Conservation (phyloP, 2,329 filamentous ascomycete genomes). For the Colletotrichum sp. region DNA sequence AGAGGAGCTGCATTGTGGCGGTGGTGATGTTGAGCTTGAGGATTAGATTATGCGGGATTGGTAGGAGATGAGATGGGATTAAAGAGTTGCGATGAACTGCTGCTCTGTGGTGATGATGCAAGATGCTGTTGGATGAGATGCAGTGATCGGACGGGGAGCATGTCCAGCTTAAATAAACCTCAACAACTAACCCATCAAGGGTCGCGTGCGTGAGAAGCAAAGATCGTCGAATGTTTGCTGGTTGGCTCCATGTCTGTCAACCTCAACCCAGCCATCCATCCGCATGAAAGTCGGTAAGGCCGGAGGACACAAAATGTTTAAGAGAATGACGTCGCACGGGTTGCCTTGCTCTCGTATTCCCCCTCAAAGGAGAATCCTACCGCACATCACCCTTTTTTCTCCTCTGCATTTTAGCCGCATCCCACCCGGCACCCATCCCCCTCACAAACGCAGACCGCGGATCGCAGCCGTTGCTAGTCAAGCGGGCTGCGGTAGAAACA, state of each 20-base stretch:
- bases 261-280: background rate
- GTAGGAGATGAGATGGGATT: background rate
- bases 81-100: background rate
- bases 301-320: background rate
- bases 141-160: background rate
- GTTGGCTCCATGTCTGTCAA: background rate
- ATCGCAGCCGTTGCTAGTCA: slow-evolving; percentile 5
- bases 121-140: background rate
- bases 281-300: slow-evolving; percentile 15
- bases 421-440: background rate
- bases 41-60: background rate
- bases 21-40: background rate
- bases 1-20: background rate
- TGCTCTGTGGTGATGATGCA: background rate
- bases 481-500: background rate
- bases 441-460: background rate
- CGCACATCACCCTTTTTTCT: background rate
- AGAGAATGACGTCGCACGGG: slow-evolving; percentile 19
- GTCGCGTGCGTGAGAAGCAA: background rate
- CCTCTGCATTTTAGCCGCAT: background rate
- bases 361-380: background rate
- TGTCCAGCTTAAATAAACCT: background rate
- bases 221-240: background rate
- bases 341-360: slow-evolving; percentile 13
- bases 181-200: background rate